phyloP scores from a whole-genome alignment of 768 basidiomycete species.

The Omphalotus guepiniiformis region DNA sequence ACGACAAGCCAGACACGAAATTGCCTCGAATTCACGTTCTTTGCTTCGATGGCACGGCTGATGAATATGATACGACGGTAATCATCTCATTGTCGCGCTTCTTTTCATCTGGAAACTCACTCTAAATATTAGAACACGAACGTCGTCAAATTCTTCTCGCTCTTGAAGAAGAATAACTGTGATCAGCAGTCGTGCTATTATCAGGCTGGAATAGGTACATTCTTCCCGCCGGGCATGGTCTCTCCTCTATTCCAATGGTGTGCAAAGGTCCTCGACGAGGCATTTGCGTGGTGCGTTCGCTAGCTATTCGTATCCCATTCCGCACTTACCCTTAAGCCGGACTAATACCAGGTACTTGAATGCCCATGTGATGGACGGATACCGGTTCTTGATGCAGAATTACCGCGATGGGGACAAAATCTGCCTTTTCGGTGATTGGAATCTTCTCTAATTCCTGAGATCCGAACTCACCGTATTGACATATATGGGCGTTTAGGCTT shows the following conservation, averaged over 20 bases:
- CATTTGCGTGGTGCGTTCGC: conserved; percentile 63
- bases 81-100: conserved; percentile 12
- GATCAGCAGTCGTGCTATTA: conserved; percentile 19
- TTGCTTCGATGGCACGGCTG: conserved; percentile 68
- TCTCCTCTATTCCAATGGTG: conserved; percentile 53
- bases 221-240: conserved; percentile 60
- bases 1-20: conserved; percentile 11
- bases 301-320: not conserved
- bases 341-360: conserved; percentile 38
- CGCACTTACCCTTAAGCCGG: not conserved
- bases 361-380: conserved; percentile 58
- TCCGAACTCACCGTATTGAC: not conserved
- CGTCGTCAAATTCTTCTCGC: conserved; percentile 25
- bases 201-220: conserved; percentile 35
- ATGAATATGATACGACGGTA: conserved; percentile 46
- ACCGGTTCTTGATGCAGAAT: conserved; percentile 76
- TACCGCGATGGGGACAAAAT: conserved; percentile 70
- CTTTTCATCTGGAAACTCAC: not conserved
- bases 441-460: not conserved
- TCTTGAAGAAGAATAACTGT: conserved; percentile 25
- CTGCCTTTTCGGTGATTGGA: conserved; percentile 34
- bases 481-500: conserved; percentile 2
- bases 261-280: conserved; percentile 62
- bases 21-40: conserved; percentile 48
- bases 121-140: conserved; percentile 23